phyloP scores from a whole-genome alignment of 441 rosid genomes.

The Capsella rubella region DNA sequence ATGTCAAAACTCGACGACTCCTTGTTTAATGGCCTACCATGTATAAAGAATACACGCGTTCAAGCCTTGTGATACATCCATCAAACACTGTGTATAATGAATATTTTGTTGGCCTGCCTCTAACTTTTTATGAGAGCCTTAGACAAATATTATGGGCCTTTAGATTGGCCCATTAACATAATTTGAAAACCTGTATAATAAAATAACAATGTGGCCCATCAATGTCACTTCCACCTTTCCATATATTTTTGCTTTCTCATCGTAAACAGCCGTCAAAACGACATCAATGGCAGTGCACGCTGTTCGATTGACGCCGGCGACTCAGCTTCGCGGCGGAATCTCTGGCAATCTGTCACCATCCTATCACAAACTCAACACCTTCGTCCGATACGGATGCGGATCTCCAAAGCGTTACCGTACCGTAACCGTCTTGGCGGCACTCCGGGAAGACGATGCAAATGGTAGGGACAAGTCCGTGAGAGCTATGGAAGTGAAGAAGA shows the following conservation, averaged over 20 bases:
- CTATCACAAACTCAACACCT: conserved; percentile 30
- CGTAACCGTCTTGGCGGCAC: conserved; percentile 41
- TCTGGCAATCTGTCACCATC: conserved; percentile 31
- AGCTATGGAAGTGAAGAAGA: conserved; percentile 51
- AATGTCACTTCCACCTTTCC: background rate
- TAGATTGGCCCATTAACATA: background rate
- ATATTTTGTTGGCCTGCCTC: background rate
- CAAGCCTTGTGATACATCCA: too few relatives aligned
- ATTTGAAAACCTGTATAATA: background rate
- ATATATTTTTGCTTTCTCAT: background rate
- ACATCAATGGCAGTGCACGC: conserved; percentile 55
- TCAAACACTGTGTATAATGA: too few relatives aligned
- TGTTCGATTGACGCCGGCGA: conserved; percentile 47
- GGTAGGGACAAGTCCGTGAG: conserved; percentile 36
- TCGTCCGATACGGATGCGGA: conserved; percentile 22
- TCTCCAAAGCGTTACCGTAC: conserved; percentile 37
- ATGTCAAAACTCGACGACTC: conserved; percentile 5
- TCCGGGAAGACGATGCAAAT: conserved; percentile 35
- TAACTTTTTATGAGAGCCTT: background rate
- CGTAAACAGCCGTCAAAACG: conserved; percentile 31
- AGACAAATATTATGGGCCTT: conserved; percentile 15
- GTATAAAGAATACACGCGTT: too few relatives aligned
- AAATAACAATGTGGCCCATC: conserved; percentile 19
- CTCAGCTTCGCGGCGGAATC: conserved; percentile 44
- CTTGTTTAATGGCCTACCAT: conserved; percentile 22